Evolutionary conservation across 78 protist species (phyloP), one percentile per base, ranked within the genome.

Genomic region (Planoprotostelium fungivorum): DNA sequence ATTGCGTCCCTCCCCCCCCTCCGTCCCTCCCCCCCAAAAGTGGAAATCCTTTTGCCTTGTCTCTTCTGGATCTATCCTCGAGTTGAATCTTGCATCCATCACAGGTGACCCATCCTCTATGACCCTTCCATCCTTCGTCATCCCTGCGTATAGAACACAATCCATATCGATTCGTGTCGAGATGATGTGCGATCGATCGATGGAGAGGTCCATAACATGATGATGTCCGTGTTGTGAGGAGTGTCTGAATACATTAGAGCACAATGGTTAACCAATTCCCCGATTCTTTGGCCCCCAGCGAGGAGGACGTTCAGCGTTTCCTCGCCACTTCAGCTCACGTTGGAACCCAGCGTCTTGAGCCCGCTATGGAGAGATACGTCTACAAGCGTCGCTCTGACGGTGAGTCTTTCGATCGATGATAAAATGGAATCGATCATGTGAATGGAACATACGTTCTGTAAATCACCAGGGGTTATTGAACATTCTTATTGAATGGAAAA

Each of bases 271-370:
- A 85, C 91, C 91, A 94, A 38, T 90, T 88, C 94, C 96, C 96
- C 90, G 93, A 88, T 28, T 88, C 93, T 36, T 97, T 98, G 87
- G 83, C 84, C 87, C 96, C 98, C 38, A 94, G 92, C 86, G 98
- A 98, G 93, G 97, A 95, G 35, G 99, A 99, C 93, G 90, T 98
- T 95, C 94, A 95, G 89, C 96, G 94, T 96, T 91, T 98, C 97
- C 97, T 98, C 34, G 98, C 98, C 23, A 96, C 98, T 93, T 91
- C 94, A 83, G 98, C 96, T 38, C 99, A 99, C 97, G 38, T 97
- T 35, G 99, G 99, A 90, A 93, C 98, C 87, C 88, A 92, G 96
- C 98, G 97, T 94, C 36, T 89, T 90, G 96, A 91, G 88, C 51
- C n/a, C 90, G 89, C 93, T 88, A 98, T 99, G 99, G 91, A 51